Conservation (phyloP, 1,284 basidiomycete species). For the Tilletia setariae region DNA sequence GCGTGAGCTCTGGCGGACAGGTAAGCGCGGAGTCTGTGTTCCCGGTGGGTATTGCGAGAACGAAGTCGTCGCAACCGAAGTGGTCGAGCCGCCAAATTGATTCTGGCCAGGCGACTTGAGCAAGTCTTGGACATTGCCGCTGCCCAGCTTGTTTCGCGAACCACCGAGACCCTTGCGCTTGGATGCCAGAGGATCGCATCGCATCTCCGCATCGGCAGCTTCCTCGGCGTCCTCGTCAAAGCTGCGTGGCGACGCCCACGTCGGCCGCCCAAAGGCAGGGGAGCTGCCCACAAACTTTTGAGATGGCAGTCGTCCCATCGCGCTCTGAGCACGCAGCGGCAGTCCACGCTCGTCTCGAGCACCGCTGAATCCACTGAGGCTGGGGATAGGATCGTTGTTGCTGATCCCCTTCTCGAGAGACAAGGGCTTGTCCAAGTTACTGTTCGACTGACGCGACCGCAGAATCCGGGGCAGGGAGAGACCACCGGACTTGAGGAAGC, state of each 20-base stretch:
- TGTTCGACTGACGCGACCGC: not conserved
- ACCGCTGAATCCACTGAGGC: conserved; percentile 1
- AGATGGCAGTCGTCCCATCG: not conserved
- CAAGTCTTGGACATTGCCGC: not conserved
- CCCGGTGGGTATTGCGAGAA: conserved; percentile 7
- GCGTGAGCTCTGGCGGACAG: conserved; percentile 6
- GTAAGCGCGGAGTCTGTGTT: not conserved
- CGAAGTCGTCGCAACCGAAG: conserved; percentile 2
- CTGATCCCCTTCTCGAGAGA: conserved; percentile 6
- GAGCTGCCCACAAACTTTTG: conserved; percentile 2
- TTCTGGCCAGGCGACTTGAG: not conserved
- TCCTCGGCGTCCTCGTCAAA: conserved; percentile 14
- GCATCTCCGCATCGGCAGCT: conserved; percentile 4
- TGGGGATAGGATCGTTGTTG: conserved; percentile 8
- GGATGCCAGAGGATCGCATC: not conserved
- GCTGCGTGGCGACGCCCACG: conserved; percentile 12
- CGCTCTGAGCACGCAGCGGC: conserved; percentile 5
- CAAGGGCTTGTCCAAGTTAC: conserved; percentile 5
- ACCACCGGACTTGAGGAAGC: conserved; percentile 11
- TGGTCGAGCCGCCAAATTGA: not conserved
- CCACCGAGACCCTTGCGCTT: conserved; percentile 14
- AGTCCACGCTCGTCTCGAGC: conserved; percentile 8
- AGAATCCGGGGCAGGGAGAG: conserved; percentile 4
- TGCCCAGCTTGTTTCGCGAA: not conserved
- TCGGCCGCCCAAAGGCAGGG: not conserved